Conservation (phyloP, 2,329 filamentous ascomycete genomes). For the Clarireedia paspali region DNA sequence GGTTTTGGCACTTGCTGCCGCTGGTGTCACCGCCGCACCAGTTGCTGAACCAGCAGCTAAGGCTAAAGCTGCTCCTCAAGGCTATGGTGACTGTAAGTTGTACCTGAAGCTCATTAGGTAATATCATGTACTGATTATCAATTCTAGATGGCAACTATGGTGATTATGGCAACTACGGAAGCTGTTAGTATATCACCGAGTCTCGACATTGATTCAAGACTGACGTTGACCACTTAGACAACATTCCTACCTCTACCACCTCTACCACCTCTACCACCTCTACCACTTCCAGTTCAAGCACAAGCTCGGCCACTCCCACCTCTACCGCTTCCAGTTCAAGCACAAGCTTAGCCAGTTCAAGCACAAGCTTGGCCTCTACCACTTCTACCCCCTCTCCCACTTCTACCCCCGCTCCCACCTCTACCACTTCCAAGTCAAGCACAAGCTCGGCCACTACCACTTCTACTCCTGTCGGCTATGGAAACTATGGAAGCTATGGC, state of each 20-base stretch:
- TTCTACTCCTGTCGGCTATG: neutral
- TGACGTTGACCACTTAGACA: too few relatives aligned
- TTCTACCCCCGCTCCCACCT: too few relatives aligned
- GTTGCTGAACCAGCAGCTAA: neutral
- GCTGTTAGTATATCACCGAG: neutral
- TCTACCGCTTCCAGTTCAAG: too few relatives aligned
- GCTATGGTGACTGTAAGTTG: neutral
- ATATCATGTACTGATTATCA: neutral
- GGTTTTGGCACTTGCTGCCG: slow-evolving; percentile 4
- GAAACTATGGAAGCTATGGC: neutral
- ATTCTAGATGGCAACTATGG: neutral
- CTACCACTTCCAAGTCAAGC: too few relatives aligned
- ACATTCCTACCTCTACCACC: too few relatives aligned
- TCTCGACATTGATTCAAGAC: neutral
- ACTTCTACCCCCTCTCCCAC: too few relatives aligned
- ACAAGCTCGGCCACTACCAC: too few relatives aligned
- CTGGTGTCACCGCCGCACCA: slow-evolving; percentile 1
- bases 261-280: too few relatives aligned
- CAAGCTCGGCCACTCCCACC: too few relatives aligned
- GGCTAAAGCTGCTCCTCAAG: neutral
- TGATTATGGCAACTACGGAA: neutral
- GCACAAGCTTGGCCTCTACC: too few relatives aligned
- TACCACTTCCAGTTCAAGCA: too few relatives aligned
- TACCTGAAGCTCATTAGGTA: neutral
- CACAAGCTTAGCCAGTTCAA: too few relatives aligned